Conservation (phyloP, 2,329 filamentous ascomycete genomes). For the Diaporthe longicolla region DNA sequence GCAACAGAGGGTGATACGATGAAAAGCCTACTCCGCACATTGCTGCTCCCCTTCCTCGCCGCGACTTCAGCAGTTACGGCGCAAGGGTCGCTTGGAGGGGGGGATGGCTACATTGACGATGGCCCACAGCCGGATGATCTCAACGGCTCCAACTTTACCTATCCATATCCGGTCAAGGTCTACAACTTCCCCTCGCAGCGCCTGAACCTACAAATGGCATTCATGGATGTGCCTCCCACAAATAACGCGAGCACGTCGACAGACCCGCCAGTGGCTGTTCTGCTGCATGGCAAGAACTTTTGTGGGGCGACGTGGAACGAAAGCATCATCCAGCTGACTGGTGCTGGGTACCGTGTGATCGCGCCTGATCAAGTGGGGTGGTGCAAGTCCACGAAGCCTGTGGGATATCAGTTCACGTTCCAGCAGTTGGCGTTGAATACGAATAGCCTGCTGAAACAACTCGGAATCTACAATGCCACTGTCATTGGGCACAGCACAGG, state of each 20-base stretch:
- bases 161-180: slow-evolving; percentile 64
- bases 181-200: slow-evolving; percentile 64
- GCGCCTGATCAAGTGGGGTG: slow-evolving; percentile 69
- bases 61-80: slow-evolving; percentile 6
- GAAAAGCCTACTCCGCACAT: background rate
- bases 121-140: slow-evolving; percentile 58
- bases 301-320: slow-evolving; percentile 67
- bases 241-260: slow-evolving; percentile 45
- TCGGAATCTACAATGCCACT: slow-evolving; percentile 59
- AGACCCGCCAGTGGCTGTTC: slow-evolving; percentile 57
- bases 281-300: slow-evolving; percentile 71
- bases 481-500: slow-evolving; percentile 70
- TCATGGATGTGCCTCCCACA: slow-evolving; percentile 64
- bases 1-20: background rate
- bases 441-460: slow-evolving; percentile 59
- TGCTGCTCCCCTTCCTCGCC: slow-evolving; percentile 20
- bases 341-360: slow-evolving; percentile 65
- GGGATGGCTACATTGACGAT: slow-evolving; percentile 48
- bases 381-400: slow-evolving; percentile 69
- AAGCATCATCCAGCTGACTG: slow-evolving; percentile 59
- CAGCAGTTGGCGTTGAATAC: slow-evolving; percentile 67
- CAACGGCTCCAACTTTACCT: slow-evolving; percentile 66
- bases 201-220: slow-evolving; percentile 66
- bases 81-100: slow-evolving; percentile 32
- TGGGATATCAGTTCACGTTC: slow-evolving; percentile 65